Conservation (phyloP, 768 basidiomycete genomes). For the Pholiota microspora region DNA sequence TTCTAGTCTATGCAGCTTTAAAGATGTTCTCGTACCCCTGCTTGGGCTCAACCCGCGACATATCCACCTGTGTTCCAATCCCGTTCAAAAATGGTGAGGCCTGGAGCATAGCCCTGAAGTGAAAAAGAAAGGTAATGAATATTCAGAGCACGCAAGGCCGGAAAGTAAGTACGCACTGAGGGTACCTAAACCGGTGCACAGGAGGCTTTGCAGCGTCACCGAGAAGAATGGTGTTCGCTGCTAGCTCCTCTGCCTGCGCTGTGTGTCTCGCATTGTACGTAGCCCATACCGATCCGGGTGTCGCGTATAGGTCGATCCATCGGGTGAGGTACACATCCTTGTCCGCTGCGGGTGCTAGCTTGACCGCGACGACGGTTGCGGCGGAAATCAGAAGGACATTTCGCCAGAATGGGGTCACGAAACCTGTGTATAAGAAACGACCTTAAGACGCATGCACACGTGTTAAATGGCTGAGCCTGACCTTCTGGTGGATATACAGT, state of each 20-base stretch:
- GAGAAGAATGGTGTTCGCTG: slow-evolving; percentile 42
- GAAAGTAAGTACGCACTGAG: slow-evolving; percentile 56
- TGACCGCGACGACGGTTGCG: slow-evolving; percentile 55
- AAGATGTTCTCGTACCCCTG: slow-evolving; percentile 21
- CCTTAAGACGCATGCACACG: neutral
- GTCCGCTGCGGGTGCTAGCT: slow-evolving; percentile 61
- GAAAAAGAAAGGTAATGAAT: slow-evolving; percentile 13
- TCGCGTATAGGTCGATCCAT: slow-evolving; percentile 59
- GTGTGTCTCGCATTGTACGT: slow-evolving; percentile 58
- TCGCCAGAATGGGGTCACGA: slow-evolving; percentile 66
- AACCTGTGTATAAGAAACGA: slow-evolving; percentile 39
- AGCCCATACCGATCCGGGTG: slow-evolving; percentile 55
- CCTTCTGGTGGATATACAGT: slow-evolving; percentile 61
- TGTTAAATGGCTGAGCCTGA: slow-evolving; percentile 24
- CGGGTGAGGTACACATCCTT: slow-evolving; percentile 65
- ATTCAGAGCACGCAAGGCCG: neutral
- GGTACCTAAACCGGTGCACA: slow-evolving; percentile 66
- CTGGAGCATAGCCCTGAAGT: slow-evolving; percentile 51
- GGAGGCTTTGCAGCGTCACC: slow-evolving; percentile 41
- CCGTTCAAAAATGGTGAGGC: slow-evolving; percentile 58
- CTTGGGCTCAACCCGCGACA: slow-evolving; percentile 31
- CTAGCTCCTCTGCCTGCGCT: slow-evolving; percentile 37
- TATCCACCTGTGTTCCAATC: slow-evolving; percentile 48
- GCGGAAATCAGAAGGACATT: slow-evolving; percentile 54
- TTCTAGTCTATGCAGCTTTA: neutral